Conservation (phyloP, 1,139 yeast species). For the Meyerozyma sp. region DNA sequence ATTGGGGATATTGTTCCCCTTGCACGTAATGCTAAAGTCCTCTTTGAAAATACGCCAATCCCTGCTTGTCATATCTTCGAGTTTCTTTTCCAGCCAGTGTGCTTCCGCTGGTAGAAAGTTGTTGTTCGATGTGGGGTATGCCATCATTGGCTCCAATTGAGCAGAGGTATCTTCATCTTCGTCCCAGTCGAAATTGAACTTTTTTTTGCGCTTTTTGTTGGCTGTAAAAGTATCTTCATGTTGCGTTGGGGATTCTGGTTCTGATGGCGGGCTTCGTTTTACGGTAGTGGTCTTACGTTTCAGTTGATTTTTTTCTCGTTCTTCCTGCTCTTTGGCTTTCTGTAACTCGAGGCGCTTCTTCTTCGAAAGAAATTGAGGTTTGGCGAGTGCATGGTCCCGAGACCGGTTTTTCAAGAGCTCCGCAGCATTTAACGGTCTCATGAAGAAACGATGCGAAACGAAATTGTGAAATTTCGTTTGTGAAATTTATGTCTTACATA, state of each 20-base stretch:
- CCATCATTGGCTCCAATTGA: constrained; percentile 39
- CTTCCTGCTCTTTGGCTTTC: constrained; percentile 13
- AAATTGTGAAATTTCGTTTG: neutral
- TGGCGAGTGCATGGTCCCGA: constrained; percentile 5
- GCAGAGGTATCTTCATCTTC: constrained; percentile 49
- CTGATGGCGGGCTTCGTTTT: constrained; percentile 3
- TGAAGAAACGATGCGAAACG: neutral
- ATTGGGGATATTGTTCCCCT: constrained; percentile 45
- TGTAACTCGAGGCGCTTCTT: constrained; percentile 37
- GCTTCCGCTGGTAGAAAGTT: constrained; percentile 18
- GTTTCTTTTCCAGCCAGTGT: constrained; percentile 70
- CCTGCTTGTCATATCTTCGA: constrained; percentile 63
- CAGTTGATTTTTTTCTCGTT: constrained; percentile 7
- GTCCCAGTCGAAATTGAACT: constrained; percentile 70
- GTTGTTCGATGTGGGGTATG: constrained; percentile 10
- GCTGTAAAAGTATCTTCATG: constrained; percentile 1
- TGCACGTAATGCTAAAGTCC: constrained; percentile 63
- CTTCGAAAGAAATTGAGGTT: constrained; percentile 47
- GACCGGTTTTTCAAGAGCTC: constrained; percentile 2
- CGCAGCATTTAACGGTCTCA: neutral
- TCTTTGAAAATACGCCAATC: constrained; percentile 91
- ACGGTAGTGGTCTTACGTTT: constrained; percentile 3
- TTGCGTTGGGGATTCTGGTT: constrained; percentile 4
- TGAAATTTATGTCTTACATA: neutral
- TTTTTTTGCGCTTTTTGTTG: constrained; percentile 12